Evolutionary conservation across 73 alveolate genomes (phyloP).

Genomic region (Loxodes magnus): DNA sequence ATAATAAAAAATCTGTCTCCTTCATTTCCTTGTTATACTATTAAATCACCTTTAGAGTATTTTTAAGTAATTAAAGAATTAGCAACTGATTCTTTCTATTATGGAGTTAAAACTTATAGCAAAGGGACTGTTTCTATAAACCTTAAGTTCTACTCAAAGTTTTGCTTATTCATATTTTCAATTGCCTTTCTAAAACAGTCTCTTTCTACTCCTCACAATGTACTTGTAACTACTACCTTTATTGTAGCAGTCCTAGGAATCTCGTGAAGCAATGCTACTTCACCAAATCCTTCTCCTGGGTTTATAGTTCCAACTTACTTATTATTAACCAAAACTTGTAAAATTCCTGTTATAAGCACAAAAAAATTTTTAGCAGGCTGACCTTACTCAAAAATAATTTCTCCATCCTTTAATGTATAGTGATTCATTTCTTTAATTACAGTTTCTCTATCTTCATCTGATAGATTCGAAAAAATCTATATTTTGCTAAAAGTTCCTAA

Average conservation of each 20-base stretch:
- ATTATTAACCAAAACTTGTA: neutral
- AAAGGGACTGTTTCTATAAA: conserved; percentile 18
- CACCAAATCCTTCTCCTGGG: conserved; percentile 87
- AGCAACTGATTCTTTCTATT: neutral
- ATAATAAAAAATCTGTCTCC: conserved; percentile 58
- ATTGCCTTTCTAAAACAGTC: conserved; percentile 59
- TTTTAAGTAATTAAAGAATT: neutral
- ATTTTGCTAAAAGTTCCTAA: neutral
- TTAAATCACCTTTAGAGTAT: conserved; percentile 23
- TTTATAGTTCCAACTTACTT: conserved; percentile 2
- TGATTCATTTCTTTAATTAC: conserved; percentile 2
- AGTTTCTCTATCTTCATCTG: neutral
- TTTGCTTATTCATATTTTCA: conserved; percentile 13
- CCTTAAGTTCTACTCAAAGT: conserved; percentile 14
- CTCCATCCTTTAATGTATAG: neutral
- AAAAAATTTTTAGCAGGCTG: conserved; percentile 3
- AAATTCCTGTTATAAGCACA: neutral
- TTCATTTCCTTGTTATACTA: conserved; percentile 66
- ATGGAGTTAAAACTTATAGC: neutral
- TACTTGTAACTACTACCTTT: conserved; percentile 56
- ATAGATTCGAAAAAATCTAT: neutral
- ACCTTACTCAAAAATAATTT: neutral
- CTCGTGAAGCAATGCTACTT: conserved; percentile 82
- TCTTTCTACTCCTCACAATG: conserved; percentile 77
- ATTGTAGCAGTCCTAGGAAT: conserved; percentile 82